phyloP scores from a whole-genome alignment of 2,329 filamentous ascomycete species.

The Penicillium capsulatum region DNA sequence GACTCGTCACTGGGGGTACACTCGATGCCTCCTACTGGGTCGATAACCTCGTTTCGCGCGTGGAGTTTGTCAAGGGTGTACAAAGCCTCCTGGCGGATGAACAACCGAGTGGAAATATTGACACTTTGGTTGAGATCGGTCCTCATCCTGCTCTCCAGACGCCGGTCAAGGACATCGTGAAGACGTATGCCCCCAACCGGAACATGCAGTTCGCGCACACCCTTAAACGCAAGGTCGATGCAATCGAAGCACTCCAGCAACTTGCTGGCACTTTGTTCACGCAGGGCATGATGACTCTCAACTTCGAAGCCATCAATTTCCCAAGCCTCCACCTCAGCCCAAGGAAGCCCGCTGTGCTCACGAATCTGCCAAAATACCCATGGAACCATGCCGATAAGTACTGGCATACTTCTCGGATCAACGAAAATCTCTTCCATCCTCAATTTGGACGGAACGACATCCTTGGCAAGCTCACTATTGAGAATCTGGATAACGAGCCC shows the following conservation, averaged over 20 bases:
- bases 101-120: slow-evolving; percentile 3
- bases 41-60: slow-evolving; percentile 20
- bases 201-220: slow-evolving; percentile 18
- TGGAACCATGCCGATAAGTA: slow-evolving; percentile 23
- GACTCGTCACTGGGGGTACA: slow-evolving; percentile 9
- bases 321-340: slow-evolving; percentile 6
- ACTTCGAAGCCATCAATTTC: slow-evolving; percentile 22
- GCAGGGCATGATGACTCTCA: slow-evolving; percentile 12
- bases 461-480: slow-evolving; percentile 16
- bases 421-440: slow-evolving; percentile 14
- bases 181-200: slow-evolving; percentile 5
- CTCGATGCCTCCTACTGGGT: slow-evolving; percentile 21
- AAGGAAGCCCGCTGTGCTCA: slow-evolving; percentile 15
- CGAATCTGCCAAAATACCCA: slow-evolving; percentile 20
- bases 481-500: slow-evolving; percentile 21
- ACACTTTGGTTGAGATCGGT: slow-evolving; percentile 19
- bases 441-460: slow-evolving; percentile 18
- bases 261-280: slow-evolving; percentile 18
- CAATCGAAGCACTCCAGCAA: slow-evolving; percentile 15
- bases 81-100: slow-evolving; percentile 10
- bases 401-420: slow-evolving; percentile 17
- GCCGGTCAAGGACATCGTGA: slow-evolving; percentile 16
- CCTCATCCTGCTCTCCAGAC: slow-evolving; percentile 20
- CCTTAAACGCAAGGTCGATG: slow-evolving; percentile 16
- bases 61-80: slow-evolving; percentile 21